Base-by-base conservation (phyloP, 441 rosid species). In the Daphne laureola region DNA sequence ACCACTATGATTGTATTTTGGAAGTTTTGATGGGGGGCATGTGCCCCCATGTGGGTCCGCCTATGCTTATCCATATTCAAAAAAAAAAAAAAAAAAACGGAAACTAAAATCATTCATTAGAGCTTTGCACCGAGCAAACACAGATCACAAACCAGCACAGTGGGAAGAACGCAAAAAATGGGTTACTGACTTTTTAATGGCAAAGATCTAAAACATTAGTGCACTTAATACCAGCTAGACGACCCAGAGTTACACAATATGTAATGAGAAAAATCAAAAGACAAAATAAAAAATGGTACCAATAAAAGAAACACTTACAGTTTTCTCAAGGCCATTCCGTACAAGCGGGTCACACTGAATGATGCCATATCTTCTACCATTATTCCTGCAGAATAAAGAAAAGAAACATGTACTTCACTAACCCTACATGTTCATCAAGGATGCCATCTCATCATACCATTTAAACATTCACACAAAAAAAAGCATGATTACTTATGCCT, bases 281-380 rank as follows among this genome's bases (percentile, higher is more conserved):
- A n/a, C 4, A 46, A 49, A 44, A 54, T 36, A 54, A 47, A 65
- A 42, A 13, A 31, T 0, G 49, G 36, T 7, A 21, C 25, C 25
- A 40, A 57, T 43, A 46, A 46, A n/a, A 18, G 27, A 60, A 62
- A 46, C 61, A 77, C 97, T 78, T 73, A 94, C 99, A 52, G 80
- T 78, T 78, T 66, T 84, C 63, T 94, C 94, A 51, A 94, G 86
- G 65, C 99, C 97, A 73, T 80, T 84, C 46, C 71, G 74, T 54
- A 94, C 83, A 59, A 85, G 75, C 8, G 84, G 94, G 70, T 94
- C 91, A 79, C 99, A 94, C 56, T 80, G 69, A 61, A 94, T 82
- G 49, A 87, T 80, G 70, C 99, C 99, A 49, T 77, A 94, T 72
- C 76, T 87, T 73, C 78, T 77, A 76, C 79, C 63, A 48, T 38